These are phyloP conservation scores for Physcomitrellopsis africana DNA, from an alignment of 225 moss, liverwort and hornwort genomes.

Conservation along the genomic window DNA sequence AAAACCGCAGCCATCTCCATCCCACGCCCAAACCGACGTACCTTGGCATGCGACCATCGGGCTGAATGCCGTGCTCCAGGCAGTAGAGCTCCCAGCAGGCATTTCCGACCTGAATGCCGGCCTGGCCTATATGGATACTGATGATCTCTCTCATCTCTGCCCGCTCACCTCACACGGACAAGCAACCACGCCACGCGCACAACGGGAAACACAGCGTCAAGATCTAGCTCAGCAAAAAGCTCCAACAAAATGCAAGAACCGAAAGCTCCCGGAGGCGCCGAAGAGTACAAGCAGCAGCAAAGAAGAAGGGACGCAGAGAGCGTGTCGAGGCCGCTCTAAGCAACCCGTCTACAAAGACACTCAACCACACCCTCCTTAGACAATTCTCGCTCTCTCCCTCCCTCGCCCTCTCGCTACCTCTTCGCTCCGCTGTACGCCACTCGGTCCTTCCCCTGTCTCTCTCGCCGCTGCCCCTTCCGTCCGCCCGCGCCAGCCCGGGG, in stretches of 20 bases:
- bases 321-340: constrained; percentile 69
- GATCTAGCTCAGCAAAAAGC: neutral
- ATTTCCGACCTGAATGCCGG: constrained; percentile 67
- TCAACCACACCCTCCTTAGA: neutral
- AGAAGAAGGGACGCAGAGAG: constrained; percentile 46
- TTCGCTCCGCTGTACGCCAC: constrained; percentile 18
- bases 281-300: neutral
- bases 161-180: neutral
- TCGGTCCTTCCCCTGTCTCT: neutral
- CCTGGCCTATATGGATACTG: constrained; percentile 70
- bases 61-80: constrained; percentile 68
- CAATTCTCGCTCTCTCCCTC: constrained; percentile 15
- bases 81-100: constrained; percentile 73
- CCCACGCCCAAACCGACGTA: constrained; percentile 5
- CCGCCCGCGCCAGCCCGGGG: neutral
- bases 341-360: constrained; percentile 35
- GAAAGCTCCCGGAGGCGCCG: neutral
- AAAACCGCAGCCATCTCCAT: neutral
- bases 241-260: neutral
- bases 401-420: neutral
- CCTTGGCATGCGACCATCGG: constrained; percentile 67
- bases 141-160: constrained; percentile 68
- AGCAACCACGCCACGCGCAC: neutral
- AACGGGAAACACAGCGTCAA: neutral
- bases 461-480: neutral